These are phyloP conservation scores for Lyophyllum semitale DNA, from an alignment of 768 basidiomycete genomes.

Conservation along the genomic window DNA sequence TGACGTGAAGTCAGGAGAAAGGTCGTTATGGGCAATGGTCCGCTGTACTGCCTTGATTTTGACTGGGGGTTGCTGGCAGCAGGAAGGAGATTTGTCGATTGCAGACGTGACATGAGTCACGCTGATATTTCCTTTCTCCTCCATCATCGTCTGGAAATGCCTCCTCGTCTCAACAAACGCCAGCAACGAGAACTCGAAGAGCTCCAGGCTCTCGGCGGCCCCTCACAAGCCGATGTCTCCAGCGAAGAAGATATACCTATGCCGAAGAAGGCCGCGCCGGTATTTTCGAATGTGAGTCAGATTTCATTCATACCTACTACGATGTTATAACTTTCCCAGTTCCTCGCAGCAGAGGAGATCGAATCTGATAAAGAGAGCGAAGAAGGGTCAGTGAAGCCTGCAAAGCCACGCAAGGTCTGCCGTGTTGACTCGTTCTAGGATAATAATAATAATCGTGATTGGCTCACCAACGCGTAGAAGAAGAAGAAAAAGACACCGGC, in stretches of 20 bases:
- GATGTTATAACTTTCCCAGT: too few species aligned
- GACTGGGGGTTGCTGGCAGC: too few species aligned
- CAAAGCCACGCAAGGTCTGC: slow-evolving; percentile 41
- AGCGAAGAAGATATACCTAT: slow-evolving; percentile 40
- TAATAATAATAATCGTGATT: too few species aligned
- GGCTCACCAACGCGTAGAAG: slow-evolving; percentile 18
- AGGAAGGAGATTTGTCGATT: too few species aligned
- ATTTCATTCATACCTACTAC: too few species aligned
- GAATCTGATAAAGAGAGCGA: slow-evolving; percentile 27
- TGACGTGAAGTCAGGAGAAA: too few species aligned
- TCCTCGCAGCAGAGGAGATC: slow-evolving; percentile 36
- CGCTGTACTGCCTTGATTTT: too few species aligned
- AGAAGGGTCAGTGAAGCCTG: slow-evolving; percentile 27
- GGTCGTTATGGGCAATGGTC: too few species aligned
- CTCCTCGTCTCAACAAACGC: slow-evolving; percentile 77
- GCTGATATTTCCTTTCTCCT: too few species aligned
- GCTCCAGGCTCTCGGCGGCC: slow-evolving; percentile 54
- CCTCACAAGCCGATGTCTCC: slow-evolving; percentile 28
- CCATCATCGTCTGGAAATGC: too few species aligned
- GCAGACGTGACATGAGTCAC: too few species aligned
- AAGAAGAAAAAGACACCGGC: slow-evolving; percentile 39
- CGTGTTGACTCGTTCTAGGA: background rate
- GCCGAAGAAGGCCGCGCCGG: slow-evolving; percentile 20
- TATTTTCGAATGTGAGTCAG: slow-evolving; percentile 47
- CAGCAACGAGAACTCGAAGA: slow-evolving; percentile 88